phyloP scores from a whole-genome alignment of 1,284 basidiomycete genomes.

The Rhodotorula sp. region DNA sequence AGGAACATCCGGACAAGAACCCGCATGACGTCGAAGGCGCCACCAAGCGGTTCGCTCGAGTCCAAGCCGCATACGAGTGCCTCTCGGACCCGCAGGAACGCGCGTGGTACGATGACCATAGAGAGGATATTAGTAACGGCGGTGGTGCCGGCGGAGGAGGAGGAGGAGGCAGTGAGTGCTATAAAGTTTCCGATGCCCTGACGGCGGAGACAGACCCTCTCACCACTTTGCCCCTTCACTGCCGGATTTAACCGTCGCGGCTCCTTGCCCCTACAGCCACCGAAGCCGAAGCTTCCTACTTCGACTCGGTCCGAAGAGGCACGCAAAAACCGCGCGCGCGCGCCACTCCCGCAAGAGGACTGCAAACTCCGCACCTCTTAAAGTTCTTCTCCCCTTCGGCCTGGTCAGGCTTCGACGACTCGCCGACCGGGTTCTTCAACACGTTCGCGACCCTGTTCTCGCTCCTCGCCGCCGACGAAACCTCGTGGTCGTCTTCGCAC shows the following conservation, averaged over 20 bases:
- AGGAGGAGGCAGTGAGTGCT: constrained; percentile 13
- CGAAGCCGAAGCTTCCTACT: constrained; percentile 65
- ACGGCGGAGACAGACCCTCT: neutral
- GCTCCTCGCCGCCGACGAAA: constrained; percentile 76
- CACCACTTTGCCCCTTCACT: neutral
- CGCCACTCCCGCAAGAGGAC: constrained; percentile 71
- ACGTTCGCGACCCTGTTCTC: constrained; percentile 86
- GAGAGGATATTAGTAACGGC: constrained; percentile 58
- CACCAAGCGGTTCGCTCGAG: constrained; percentile 77
- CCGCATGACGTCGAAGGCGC: constrained; percentile 63
- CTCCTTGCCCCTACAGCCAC: constrained; percentile 52
- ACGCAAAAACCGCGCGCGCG: constrained; percentile 48
- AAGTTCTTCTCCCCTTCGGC: constrained; percentile 79
- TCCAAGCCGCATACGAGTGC: constrained; percentile 95
- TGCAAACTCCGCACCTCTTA: constrained; percentile 68
- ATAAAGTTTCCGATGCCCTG: neutral
- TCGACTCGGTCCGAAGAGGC: constrained; percentile 30
- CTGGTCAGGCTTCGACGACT: constrained; percentile 70
- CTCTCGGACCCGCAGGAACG: constrained; percentile 80
- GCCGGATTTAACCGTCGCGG: neutral
- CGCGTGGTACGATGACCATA: constrained; percentile 97
- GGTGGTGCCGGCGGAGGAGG: constrained; percentile 5
- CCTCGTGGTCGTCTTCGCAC: constrained; percentile 52
- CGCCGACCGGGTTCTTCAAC: constrained; percentile 76
- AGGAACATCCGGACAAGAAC: constrained; percentile 53